A percentile compares a stretch with the other conserved stretches of the same genome.
These are phyloP conservation scores for Chiua virens DNA, from an alignment of 768 basidiomycete species.

Conservation along the genomic window DNA sequence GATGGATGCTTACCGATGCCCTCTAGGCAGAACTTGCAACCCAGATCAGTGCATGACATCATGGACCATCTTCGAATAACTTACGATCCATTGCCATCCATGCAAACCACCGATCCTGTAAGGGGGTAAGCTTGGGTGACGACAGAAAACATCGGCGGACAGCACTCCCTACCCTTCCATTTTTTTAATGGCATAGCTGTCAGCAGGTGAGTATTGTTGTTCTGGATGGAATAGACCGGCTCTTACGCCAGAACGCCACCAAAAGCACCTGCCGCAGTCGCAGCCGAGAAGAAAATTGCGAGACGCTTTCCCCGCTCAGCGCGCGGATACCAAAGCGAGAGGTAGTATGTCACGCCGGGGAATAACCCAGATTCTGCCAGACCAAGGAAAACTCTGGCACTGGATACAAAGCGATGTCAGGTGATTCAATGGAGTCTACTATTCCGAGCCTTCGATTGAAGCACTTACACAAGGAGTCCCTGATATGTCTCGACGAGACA, in stretches of 20 bases:
- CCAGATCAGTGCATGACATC: not conserved
- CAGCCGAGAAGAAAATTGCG: slow-evolving; percentile 59
- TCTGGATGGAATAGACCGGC: not conserved
- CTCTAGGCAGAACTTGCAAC: slow-evolving; percentile 23
- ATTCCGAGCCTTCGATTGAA: no score
- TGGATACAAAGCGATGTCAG: slow-evolving; percentile 3
- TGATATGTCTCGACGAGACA: slow-evolving; percentile 28
- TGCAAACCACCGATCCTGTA: slow-evolving; percentile 14
- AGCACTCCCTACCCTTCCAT: slow-evolving; percentile 28
- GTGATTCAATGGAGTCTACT: no score
- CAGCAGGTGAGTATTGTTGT: not conserved
- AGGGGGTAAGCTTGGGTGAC: not conserved
- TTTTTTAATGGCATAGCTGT: slow-evolving; percentile 30
- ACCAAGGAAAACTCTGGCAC: slow-evolving; percentile 38
- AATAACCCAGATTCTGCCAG: slow-evolving; percentile 42
- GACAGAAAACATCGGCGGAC: slow-evolving; percentile 6
- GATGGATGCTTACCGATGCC: slow-evolving; percentile 6
- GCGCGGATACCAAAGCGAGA: slow-evolving; percentile 56
- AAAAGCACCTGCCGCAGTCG: slow-evolving; percentile 48
- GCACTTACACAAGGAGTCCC: slow-evolving; percentile 25
- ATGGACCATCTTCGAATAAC: not conserved
- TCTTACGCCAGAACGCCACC: slow-evolving; percentile 45
- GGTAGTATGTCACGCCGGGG: slow-evolving; percentile 36
- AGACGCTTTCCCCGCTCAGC: slow-evolving; percentile 52
- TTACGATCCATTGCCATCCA: slow-evolving; percentile 31